Evolutionary conservation across 345 rosid genomes (phyloP), one percentile per base, ranked within the genome.

Genomic region (Kandelia obovata): DNA sequence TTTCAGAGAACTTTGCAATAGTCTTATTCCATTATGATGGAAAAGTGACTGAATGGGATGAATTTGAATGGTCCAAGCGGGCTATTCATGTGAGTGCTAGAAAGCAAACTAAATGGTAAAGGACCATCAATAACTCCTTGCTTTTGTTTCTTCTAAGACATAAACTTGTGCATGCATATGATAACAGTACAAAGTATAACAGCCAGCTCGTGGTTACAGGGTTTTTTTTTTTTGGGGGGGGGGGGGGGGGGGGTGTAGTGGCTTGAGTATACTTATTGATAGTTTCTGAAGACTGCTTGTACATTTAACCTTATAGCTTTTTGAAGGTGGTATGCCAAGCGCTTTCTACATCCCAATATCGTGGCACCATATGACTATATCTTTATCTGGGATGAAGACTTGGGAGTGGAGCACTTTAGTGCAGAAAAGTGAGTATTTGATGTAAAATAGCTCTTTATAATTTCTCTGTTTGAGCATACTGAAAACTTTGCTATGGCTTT

Each of bases 251-350:
- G 43, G 9, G 11, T 0, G 11, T 37, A 9, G 43, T 37, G 11
- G 11, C 11, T 37, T 2, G 65, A 49, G 17, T 71, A 9, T 34
- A 2, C 59, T 32, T 32, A 32, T 32, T 32, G 35, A 0, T 32
- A 32, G 7, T 32, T 32, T 35, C 56, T 37, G 23, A 57, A 51
- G 35, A 46, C 21, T 66, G 34, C 21, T 60, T 65, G 17, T 13
- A 19, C 66, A 62, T 65, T 60, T 51, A 51, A 68, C 66, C 62
- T 58, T 71, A 64, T 51, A 72, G 66, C 37, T 62, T 51, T 72
- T 83, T 79, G 49, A 53, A 96, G 98, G 99, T 92, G 99, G 99
- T 96, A 92, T 79, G 99, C 99, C 62, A 96, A 96, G 84, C 89
- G 98, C 58, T 96, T 96, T 80, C 83, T 96, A 85, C 98, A 96